Evolutionary conservation across 2,329 filamentous ascomycete genomes (phyloP).

Genomic region (Eurotiales sp.): DNA sequence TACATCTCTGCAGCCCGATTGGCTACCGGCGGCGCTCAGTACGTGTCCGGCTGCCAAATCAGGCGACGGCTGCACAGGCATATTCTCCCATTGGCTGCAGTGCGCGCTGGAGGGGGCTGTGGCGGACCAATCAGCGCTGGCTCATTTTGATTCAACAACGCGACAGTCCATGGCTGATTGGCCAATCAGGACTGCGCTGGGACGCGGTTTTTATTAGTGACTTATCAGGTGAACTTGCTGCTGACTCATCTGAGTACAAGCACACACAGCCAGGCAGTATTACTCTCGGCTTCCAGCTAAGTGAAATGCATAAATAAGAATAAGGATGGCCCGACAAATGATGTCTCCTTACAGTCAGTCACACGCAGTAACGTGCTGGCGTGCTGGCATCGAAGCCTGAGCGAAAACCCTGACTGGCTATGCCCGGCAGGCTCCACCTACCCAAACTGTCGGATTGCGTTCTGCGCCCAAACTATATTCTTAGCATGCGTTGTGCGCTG

Average conservation of each 20-base stretch:
- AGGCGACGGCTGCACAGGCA: not conserved
- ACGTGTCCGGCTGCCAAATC: not conserved
- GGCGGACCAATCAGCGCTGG: not conserved
- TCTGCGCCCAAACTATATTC: not conserved
- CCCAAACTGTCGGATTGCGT: slow-evolving; percentile 12
- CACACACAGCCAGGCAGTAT: too few relatives aligned
- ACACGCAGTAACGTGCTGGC: not conserved
- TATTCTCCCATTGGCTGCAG: not conserved
- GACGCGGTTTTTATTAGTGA: too few relatives aligned
- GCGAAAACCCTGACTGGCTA: too few relatives aligned
- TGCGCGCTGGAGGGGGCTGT: not conserved
- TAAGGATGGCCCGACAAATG: too few relatives aligned
- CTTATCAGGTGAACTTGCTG: too few relatives aligned
- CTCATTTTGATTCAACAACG: not conserved
- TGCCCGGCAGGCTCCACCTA: not conserved
- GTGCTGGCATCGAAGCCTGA: too few relatives aligned
- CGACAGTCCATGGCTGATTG: not conserved
- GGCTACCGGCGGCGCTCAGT: not conserved
- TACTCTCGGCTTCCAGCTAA: too few relatives aligned
- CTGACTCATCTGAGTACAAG: too few relatives aligned
- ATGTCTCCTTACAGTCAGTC: too few relatives aligned
- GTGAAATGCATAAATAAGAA: too few relatives aligned
- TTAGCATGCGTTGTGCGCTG: too few relatives aligned
- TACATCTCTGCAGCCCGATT: not conserved
- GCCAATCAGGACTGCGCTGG: not conserved